phyloP scores from a whole-genome alignment of 305 asterid genomes.

The Fraxinus greggii region DNA sequence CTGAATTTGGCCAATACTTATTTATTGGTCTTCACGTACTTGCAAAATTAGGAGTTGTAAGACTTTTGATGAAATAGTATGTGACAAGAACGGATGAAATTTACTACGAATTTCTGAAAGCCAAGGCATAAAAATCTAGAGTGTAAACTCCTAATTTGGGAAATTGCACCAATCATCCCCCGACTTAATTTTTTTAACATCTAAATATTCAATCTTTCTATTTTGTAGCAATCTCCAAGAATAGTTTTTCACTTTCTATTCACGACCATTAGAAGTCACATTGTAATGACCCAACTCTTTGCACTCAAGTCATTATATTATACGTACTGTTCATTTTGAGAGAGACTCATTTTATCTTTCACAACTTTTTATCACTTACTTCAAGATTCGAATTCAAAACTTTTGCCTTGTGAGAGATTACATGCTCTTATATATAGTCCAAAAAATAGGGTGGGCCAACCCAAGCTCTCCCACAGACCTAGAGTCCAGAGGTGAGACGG shows the following conservation, averaged over 20 bases:
- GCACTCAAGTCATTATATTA: no score
- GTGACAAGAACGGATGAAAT: no score
- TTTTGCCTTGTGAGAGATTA: background rate
- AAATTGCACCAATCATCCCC: background rate
- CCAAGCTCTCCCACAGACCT: background rate
- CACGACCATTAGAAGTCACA: background rate
- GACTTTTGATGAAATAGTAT: no score
- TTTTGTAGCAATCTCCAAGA: background rate
- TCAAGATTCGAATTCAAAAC: no score
- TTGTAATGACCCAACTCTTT: background rate
- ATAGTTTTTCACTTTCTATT: background rate
- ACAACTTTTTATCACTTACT: background rate
- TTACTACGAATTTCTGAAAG: no score
- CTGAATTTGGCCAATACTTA: no score
- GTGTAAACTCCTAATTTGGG: no score
- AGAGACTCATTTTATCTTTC: background rate
- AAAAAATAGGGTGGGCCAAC: background rate
- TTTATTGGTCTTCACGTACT: no score
- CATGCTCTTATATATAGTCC: background rate
- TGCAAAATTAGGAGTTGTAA: no score
- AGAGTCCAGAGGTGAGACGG: background rate
- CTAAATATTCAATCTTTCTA: background rate
- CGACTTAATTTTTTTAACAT: background rate
- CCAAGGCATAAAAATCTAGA: no score
- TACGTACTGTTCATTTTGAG: background rate